These are phyloP conservation scores for Basipetospora chlamydospora DNA, from an alignment of 2,329 filamentous ascomycete species.

Conservation along the genomic window DNA sequence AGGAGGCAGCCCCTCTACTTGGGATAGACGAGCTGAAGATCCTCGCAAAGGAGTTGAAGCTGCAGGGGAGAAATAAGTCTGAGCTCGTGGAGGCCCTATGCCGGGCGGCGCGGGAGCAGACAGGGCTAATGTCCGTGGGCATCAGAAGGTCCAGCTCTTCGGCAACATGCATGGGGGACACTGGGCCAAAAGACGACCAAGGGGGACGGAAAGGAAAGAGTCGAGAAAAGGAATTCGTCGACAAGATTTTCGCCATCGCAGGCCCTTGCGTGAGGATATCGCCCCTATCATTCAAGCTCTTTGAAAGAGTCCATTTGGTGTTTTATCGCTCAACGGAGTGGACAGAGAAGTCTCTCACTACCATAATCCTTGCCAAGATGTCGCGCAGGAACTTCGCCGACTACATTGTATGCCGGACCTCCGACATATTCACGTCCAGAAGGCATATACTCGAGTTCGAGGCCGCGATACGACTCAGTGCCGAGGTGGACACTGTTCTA, in stretches of 20 bases:
- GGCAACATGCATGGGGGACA: no score
- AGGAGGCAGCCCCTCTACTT: slow-evolving; percentile 71
- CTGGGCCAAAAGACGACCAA: no score
- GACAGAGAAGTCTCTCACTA: slow-evolving; percentile 93
- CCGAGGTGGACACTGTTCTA: slow-evolving; percentile 64
- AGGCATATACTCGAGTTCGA: slow-evolving; percentile 75
- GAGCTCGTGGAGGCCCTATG: slow-evolving; percentile 63
- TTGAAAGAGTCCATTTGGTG: slow-evolving; percentile 86
- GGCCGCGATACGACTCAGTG: slow-evolving; percentile 68
- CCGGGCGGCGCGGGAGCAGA: slow-evolving; percentile 59
- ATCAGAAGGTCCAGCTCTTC: not conserved
- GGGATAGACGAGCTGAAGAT: slow-evolving; percentile 77
- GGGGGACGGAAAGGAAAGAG: slow-evolving; percentile 26
- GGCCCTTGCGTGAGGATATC: slow-evolving; percentile 79
- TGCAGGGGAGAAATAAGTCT: slow-evolving; percentile 76
- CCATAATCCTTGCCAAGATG: slow-evolving; percentile 86
- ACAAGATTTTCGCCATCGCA: slow-evolving; percentile 61
- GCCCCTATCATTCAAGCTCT: slow-evolving; percentile 57
- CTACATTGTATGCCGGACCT: slow-evolving; percentile 80
- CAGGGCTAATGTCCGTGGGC: slow-evolving; percentile 55
- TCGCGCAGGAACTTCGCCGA: slow-evolving; percentile 74
- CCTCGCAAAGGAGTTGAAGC: slow-evolving; percentile 73
- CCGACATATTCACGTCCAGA: slow-evolving; percentile 75
- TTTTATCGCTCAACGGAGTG: slow-evolving; percentile 94
- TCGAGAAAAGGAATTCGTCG: slow-evolving; percentile 58